These are phyloP conservation scores for Fusarium guadeloupense DNA, from an alignment of 2,329 filamentous ascomycete genomes.

Conservation along the genomic window DNA sequence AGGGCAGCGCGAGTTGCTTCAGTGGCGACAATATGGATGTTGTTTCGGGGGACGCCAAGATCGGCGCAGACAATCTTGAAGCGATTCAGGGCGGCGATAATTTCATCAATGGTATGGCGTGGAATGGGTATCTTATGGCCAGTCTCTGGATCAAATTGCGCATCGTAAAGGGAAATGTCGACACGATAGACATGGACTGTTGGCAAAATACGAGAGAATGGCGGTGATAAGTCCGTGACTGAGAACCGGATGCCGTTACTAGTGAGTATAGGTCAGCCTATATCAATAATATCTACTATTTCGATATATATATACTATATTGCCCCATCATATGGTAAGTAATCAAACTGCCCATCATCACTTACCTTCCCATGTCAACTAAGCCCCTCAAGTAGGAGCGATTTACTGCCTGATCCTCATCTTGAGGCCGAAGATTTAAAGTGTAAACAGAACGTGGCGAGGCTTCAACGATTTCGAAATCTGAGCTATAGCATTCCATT, in stretches of 20 bases:
- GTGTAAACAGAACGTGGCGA: neutral
- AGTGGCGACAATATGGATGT: slow-evolving; percentile 21
- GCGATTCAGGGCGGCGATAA: slow-evolving; percentile 20
- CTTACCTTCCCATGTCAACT: slow-evolving; percentile 31
- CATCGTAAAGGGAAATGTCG: slow-evolving; percentile 28
- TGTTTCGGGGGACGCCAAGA: slow-evolving; percentile 3
- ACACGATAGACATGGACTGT: slow-evolving; percentile 29
- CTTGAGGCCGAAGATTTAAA: neutral
- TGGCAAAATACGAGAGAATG: slow-evolving; percentile 24
- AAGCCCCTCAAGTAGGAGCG: slow-evolving; percentile 11
- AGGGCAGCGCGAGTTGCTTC: slow-evolving; percentile 26
- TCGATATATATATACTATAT: neutral
- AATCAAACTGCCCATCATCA: neutral
- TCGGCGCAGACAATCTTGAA: slow-evolving; percentile 23
- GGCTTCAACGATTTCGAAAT: slow-evolving; percentile 11
- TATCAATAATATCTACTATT: neutral
- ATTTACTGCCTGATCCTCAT: neutral
- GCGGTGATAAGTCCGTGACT: slow-evolving; percentile 25
- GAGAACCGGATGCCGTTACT: slow-evolving; percentile 29
- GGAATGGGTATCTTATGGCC: slow-evolving; percentile 17
- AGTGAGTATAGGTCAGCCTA: too few relatives aligned
- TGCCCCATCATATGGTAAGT: neutral
- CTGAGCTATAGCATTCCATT: slow-evolving; percentile 7
- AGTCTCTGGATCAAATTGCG: slow-evolving; percentile 21
- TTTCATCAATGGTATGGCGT: slow-evolving; percentile 6